Evolutionary conservation across 805 yeast species (phyloP), one percentile per base, ranked within the genome.

Genomic region (Ascoidea asiatica): DNA sequence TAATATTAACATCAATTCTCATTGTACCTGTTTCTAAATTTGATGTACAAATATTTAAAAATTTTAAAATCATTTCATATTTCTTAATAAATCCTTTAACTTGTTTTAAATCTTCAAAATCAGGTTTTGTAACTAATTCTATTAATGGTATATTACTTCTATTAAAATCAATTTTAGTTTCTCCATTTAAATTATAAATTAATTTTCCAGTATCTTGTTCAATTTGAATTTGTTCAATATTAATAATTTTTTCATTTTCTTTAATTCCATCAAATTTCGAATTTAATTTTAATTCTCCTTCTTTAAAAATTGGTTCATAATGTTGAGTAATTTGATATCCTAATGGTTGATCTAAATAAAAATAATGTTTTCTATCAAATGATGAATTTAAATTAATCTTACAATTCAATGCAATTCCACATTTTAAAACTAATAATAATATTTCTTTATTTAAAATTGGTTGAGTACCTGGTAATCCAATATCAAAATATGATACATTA

Each of bases 261-360:
- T 63, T 55, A 1, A 75, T 65, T 6, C 72, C 76, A 56, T 88
- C 95, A 44, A 69, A 65, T 35, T 70, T 61, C 20, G 63, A 60
- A 8, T 54, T 56, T 38, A 90, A 58, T 19, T 57, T 57, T 23
- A 90, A 41, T 19, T 44, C 50, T 0, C 98, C 98, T 42, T 75
- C 69, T 29, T 60, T 65, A 1, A 96, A 92, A 41, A 85, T 66
- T 1, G 97, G 97, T 35, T 70, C 70, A 57, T 73, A 86, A 56
- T 77, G 84, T 61, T 92, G 98, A 0, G 98, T 92, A 42, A 92
- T 82, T 59, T 92, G 98, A 61, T 88, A 92, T 1, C 98, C 98
- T 44, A 83, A 62, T 0, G 98, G 98, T 58, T 92, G 97, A 60
- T 92, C 98, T 1, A 89, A 90, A 59, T 92, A 92, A 60, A 92